These are phyloP conservation scores for Tuber aestivum DNA, from an alignment of 495 filamentous ascomycete genomes.

Conservation along the genomic window DNA sequence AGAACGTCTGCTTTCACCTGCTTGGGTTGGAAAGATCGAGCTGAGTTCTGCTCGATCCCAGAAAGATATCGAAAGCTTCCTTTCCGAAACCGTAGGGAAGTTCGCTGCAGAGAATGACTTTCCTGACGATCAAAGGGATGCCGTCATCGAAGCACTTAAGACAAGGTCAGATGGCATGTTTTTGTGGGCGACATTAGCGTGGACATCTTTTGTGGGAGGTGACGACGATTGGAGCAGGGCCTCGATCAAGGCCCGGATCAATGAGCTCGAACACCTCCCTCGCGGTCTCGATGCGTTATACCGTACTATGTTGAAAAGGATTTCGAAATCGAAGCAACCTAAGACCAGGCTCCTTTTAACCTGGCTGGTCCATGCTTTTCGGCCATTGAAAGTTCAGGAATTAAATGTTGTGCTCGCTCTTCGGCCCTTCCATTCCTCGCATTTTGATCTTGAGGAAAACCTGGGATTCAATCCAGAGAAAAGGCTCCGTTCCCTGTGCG, in stretches of 20 bases:
- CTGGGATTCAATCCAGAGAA: conserved; percentile 2
- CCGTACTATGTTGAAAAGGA: conserved; percentile 6
- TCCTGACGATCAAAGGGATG: neutral
- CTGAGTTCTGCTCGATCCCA: neutral
- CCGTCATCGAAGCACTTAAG: neutral
- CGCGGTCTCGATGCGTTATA: conserved; percentile 10
- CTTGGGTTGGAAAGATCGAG: neutral
- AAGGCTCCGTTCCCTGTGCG: neutral
- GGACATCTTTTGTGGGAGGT: neutral
- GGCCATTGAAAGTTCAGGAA: conserved; percentile 11
- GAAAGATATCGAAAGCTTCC: neutral
- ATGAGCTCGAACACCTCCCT: conserved; percentile 7
- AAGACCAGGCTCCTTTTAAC: conserved; percentile 4
- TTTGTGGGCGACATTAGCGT: conserved; percentile 14
- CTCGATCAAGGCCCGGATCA: neutral
- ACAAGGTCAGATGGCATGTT: conserved; percentile 10
- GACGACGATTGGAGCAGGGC: neutral
- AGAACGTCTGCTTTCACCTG: neutral
- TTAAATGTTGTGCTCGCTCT: conserved; percentile 8
- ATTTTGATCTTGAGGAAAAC: neutral
- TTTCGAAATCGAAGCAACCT: neutral
- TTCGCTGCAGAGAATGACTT: conserved; percentile 1
- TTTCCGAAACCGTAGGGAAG: neutral
- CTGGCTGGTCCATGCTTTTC: conserved; percentile 12
- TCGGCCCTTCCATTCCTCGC: neutral